Evolutionary conservation across 2,329 filamentous ascomycete genomes (phyloP).

Genomic region (Fusarium longipes): DNA sequence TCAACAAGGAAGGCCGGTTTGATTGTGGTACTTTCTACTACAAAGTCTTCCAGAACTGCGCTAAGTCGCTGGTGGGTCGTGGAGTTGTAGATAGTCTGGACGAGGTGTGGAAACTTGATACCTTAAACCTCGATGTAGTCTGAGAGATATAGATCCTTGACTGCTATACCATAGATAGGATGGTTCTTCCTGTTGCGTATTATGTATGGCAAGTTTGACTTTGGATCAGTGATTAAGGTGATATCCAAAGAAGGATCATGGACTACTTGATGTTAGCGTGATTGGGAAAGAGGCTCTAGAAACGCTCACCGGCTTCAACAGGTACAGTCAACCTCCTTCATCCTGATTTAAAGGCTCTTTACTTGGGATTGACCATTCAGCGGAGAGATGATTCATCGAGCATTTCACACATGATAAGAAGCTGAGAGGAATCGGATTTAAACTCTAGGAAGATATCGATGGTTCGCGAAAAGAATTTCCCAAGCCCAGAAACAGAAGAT

Average conservation of each 20-base stretch:
- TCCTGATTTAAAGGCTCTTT: too few species aligned
- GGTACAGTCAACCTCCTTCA: too few species aligned
- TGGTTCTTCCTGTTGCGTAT: slow-evolving; percentile 24
- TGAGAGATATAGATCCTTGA: slow-evolving; percentile 20
- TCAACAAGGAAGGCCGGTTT: not conserved
- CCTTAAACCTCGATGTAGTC: slow-evolving; percentile 14
- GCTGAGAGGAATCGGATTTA: too few species aligned
- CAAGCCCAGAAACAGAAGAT: too few species aligned
- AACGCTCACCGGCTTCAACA: slow-evolving; percentile 1
- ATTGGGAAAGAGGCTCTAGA: rapidly evolving
- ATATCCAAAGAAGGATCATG: not conserved
- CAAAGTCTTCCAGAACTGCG: slow-evolving; percentile 24
- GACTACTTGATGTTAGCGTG: slow-evolving; percentile 5
- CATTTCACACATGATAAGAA: too few species aligned
- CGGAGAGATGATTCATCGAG: too few species aligned
- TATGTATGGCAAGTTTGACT: slow-evolving; percentile 17
- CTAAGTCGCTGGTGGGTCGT: not conserved
- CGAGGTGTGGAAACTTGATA: slow-evolving; percentile 13
- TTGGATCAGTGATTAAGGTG: slow-evolving; percentile 6
- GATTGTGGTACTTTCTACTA: slow-evolving; percentile 6
- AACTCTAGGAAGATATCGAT: too few species aligned
- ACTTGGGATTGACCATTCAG: too few species aligned
- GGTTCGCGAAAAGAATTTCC: too few species aligned
- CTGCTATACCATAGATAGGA: not conserved
- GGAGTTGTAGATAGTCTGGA: slow-evolving; percentile 27